Evolutionary conservation across 2,329 filamentous ascomycete species (phyloP), one percentile per base, ranked within the genome.

Genomic region (Rhinocladiella similis): DNA sequence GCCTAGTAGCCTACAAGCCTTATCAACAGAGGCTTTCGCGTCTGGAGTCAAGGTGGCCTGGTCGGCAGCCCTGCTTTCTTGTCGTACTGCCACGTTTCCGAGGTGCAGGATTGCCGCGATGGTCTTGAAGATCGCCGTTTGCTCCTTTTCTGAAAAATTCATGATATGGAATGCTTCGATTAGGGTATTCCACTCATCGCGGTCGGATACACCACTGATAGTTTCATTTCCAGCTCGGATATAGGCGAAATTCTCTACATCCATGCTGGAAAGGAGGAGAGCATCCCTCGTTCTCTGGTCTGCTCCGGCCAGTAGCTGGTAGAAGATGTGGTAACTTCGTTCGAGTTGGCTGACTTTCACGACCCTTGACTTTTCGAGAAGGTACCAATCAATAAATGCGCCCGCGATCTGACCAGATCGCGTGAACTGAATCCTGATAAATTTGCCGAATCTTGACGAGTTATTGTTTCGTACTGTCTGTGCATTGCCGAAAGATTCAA

Each of bases 381-480:
- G 80, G 73, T 97, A 99, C 94, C 94, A 99, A 71, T 99, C 92
- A 63, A 99, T 97, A 75, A 91, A 97, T 19, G 94, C 94, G 35
- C 95, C 95, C 3, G 89, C 89, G 63, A 99, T 99, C 53, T 94
- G 89, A 25, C 95, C 95, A 35, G 84, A 84, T 20, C 89, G 83
- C 33, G 86, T 91, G 74, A 99, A 97, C 70, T 97, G 91, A 68
- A 99, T 99, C 48, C 95, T 84, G 70, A 99, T 99, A 68, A 99
- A 99, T 72, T 99, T 99, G 69, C 94, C 94, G 68, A 99, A 99
- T 62, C 94, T 86, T 4, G 94, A 99, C 0, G 94, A 99, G 71
- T 99, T 99, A 76, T 99, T 94, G 73, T 99, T 99, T 52, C 94
- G 85, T 27, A 99, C 91, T 0, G 94, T 99, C 71, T 99, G 95